Conservation (phyloP, 257 asterid species). For the Solanum pimpinellifolium region DNA sequence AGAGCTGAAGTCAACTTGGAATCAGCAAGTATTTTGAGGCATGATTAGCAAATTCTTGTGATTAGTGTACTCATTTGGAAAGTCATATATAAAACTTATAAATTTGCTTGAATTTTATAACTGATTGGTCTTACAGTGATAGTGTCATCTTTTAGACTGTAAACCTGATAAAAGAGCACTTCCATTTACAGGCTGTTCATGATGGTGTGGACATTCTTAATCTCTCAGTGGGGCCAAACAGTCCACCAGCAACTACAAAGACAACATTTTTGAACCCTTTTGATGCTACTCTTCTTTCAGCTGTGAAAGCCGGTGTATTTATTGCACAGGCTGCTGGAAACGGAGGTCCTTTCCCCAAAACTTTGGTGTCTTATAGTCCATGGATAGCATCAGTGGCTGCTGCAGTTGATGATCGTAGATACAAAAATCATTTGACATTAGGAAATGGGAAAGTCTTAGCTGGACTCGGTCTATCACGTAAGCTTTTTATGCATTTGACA, state of each 20-base stretch:
- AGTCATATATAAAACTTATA: neutral
- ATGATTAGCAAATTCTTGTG: neutral
- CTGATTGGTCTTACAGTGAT: neutral
- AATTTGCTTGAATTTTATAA: neutral
- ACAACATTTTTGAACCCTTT: constrained; percentile 92
- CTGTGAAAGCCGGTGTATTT: constrained; percentile 95
- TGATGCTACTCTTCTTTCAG: constrained; percentile 89
- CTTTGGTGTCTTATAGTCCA: constrained; percentile 93
- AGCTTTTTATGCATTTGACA: constrained; percentile 13
- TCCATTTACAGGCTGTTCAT: constrained; percentile 72
- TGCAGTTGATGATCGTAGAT: constrained; percentile 94
- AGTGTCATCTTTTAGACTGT: neutral
- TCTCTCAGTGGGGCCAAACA: constrained; percentile 96
- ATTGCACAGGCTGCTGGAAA: constrained; percentile 98
- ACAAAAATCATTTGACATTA: constrained; percentile 80
- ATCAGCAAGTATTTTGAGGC: neutral
- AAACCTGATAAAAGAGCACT: constrained; percentile 7
- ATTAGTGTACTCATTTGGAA: neutral
- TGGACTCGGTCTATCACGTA: constrained; percentile 94
- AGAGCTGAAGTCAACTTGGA: neutral
- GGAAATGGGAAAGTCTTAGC: constrained; percentile 83
- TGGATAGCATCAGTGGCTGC: constrained; percentile 98
- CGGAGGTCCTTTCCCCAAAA: constrained; percentile 96
- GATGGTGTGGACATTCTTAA: constrained; percentile 97
- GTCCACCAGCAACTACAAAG: constrained; percentile 91